These are phyloP conservation scores for Coprinopsis sp. DNA, from an alignment of 768 basidiomycete genomes.

Conservation along the genomic window DNA sequence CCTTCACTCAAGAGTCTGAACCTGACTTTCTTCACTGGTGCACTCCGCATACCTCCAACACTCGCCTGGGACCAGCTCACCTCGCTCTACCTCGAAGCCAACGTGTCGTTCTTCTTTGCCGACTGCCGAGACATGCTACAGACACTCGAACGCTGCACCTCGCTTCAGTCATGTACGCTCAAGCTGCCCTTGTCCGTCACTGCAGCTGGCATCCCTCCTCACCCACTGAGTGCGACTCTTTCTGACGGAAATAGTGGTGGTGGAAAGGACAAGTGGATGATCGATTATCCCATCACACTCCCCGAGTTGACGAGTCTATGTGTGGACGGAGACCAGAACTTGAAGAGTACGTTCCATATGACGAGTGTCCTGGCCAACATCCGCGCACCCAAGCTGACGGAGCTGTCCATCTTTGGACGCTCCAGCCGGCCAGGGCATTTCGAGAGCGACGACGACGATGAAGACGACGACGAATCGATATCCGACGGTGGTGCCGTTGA, in stretches of 20 bases:
- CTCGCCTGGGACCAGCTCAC: constrained; percentile 22
- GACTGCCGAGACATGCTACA: constrained; percentile 22
- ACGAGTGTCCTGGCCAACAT: constrained; percentile 21
- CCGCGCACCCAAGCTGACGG: constrained; percentile 19
- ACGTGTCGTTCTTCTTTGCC: constrained; percentile 24
- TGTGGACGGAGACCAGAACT: constrained; percentile 26
- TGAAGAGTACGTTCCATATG: constrained; percentile 26
- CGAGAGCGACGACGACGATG: neutral
- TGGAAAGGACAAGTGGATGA: neutral
- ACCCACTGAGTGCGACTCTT: constrained; percentile 6
- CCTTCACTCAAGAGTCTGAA: constrained; percentile 17
- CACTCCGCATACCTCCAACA: constrained; percentile 20
- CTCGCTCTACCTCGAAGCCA: constrained; percentile 25
- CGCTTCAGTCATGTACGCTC: constrained; percentile 21
- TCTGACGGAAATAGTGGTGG: neutral
- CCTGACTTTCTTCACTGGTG: constrained; percentile 25
- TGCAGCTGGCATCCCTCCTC: constrained; percentile 12
- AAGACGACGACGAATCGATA: neutral
- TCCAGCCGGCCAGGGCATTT: constrained; percentile 15
- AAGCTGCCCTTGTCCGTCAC: constrained; percentile 24
- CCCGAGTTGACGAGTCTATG: constrained; percentile 20
- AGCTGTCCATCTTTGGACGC: constrained; percentile 23
- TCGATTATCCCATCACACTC: constrained; percentile 17
- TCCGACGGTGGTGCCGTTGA: neutral
- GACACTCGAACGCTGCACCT: constrained; percentile 17